These are phyloP conservation scores for Penicillium simplicissimum DNA, from an alignment of 495 filamentous ascomycete species.

Conservation along the genomic window DNA sequence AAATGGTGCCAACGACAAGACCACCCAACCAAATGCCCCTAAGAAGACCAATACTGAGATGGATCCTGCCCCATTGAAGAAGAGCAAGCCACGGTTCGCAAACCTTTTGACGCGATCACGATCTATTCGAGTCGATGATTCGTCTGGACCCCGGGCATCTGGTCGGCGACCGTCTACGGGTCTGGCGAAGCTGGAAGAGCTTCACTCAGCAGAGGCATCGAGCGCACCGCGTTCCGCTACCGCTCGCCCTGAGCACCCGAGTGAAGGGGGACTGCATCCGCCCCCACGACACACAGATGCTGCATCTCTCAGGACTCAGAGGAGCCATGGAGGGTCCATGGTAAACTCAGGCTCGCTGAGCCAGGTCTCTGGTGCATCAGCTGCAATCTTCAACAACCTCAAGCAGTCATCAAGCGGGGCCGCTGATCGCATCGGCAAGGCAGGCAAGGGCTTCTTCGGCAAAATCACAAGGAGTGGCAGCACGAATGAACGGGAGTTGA, in stretches of 20 bases:
- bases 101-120: constrained; percentile 65
- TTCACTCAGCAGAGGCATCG: constrained; percentile 28
- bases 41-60: constrained; percentile 37
- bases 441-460: constrained; percentile 76
- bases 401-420: constrained; percentile 72
- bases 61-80: constrained; percentile 37
- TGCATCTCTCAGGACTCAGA: constrained; percentile 45
- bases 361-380: constrained; percentile 61
- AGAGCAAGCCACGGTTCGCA: constrained; percentile 53
- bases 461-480: constrained; percentile 73
- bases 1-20: constrained; percentile 25
- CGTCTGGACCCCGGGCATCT: constrained; percentile 34
- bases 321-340: constrained; percentile 50
- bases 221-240: constrained; percentile 58
- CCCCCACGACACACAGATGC: constrained; percentile 56
- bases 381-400: constrained; percentile 68
- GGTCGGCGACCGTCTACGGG: constrained; percentile 47
- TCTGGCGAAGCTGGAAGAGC: constrained; percentile 45
- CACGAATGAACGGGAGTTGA: constrained; percentile 64
- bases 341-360: constrained; percentile 59
- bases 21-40: constrained; percentile 21
- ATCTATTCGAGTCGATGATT: constrained; percentile 61
- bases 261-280: constrained; percentile 25
- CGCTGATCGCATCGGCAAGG: constrained; percentile 67
- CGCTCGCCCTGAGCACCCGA: constrained; percentile 59